A percentile compares a stretch with the other conserved stretches of the same genome.
Evolutionary conservation across 371 early-diverging fungal genomes (phyloP).

Genomic region (Rhizomucor miehei): DNA sequence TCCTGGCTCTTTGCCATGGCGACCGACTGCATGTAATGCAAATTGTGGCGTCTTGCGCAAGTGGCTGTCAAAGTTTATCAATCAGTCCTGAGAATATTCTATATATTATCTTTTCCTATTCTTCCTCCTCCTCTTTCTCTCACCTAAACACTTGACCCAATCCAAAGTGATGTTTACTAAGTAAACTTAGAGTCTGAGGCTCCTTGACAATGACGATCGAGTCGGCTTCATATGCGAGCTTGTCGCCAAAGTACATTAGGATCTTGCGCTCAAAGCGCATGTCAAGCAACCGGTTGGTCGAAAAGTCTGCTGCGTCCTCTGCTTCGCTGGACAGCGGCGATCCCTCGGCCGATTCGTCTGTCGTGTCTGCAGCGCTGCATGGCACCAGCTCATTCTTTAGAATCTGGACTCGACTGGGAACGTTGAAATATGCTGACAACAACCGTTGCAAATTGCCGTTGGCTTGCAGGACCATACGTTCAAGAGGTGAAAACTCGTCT

Average conservation of each 20-base stretch:
- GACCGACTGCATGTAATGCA: constrained; percentile 35
- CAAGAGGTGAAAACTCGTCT: constrained; percentile 34
- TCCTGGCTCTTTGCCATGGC: constrained; percentile 36
- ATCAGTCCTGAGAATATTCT: no score
- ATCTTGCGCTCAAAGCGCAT: constrained; percentile 38
- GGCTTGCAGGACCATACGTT: constrained; percentile 44
- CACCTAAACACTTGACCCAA: constrained; percentile 49
- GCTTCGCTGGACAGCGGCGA: background rate
- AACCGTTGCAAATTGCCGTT: constrained; percentile 43
- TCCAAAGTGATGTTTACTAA: constrained; percentile 46
- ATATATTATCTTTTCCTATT: no score
- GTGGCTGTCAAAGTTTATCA: no score
- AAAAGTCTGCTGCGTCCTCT: background rate
- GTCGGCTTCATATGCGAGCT: constrained; percentile 39
- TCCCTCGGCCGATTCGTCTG: background rate
- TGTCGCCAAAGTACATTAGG: constrained; percentile 38
- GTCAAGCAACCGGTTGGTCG: background rate
- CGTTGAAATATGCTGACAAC: constrained; percentile 45
- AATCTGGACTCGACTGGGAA: constrained; percentile 39
- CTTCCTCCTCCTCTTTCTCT: no score
- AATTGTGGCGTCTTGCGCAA: constrained; percentile 36
- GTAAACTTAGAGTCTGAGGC: constrained; percentile 24
- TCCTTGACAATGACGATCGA: constrained; percentile 40
- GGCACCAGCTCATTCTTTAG: constrained; percentile 26
- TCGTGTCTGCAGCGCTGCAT: background rate